Conservation (phyloP, 225 moss, liverwort and hornwort species). For the Takakia lepidozioides region DNA sequence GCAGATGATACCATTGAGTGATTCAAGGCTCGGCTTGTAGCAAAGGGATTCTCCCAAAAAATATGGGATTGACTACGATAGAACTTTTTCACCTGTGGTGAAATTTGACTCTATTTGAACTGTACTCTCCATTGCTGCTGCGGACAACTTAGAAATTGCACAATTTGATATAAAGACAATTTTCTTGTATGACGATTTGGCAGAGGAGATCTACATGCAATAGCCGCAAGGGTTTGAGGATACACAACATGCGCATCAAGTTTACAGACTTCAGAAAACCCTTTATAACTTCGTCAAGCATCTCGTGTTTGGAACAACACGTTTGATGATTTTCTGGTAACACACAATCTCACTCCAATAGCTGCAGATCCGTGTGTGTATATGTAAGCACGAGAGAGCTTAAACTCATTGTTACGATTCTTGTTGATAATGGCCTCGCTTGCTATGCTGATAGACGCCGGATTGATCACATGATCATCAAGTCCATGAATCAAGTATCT, state of each 20-base stretch:
- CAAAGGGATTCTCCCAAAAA: background rate
- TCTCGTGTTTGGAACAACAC: background rate
- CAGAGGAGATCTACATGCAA: no score
- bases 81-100: background rate
- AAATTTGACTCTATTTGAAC: background rate
- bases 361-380: background rate
- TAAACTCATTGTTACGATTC: background rate
- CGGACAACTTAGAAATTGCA: no score
- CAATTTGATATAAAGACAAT: no score
- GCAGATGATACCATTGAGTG: background rate
- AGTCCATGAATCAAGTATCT: background rate
- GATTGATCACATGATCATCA: background rate
- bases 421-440: constrained; percentile 7
- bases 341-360: background rate
- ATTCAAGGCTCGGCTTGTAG: background rate
- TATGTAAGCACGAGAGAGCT: background rate
- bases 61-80: background rate
- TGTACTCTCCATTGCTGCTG: background rate
- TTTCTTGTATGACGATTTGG: no score
- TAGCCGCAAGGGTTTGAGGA: background rate
- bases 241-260: background rate
- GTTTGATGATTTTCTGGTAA: background rate
- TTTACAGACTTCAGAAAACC: background rate
- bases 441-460: no score
- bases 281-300: constrained; percentile 1